phyloP scores from a whole-genome alignment of 139 green algal species.

The Chlamydomonas eustigma region DNA sequence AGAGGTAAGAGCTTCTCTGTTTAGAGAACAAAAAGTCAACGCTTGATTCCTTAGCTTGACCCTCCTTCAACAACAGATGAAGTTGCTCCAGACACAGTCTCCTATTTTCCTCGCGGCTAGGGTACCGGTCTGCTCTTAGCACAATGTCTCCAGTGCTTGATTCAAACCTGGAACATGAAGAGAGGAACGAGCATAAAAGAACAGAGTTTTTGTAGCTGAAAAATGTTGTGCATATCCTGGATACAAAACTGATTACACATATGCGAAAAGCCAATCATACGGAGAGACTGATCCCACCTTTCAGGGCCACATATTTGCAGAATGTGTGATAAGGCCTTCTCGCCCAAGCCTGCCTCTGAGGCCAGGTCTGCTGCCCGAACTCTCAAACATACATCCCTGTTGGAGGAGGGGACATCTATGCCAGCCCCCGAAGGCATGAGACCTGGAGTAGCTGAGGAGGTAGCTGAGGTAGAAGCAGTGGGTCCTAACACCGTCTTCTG shows the following conservation, averaged over 20 bases:
- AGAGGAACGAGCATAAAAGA: too few relatives aligned
- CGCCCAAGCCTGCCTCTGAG: slow-evolving; percentile 14
- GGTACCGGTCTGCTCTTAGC: slow-evolving; percentile 19
- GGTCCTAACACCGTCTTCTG: background rate
- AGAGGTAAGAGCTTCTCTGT: too few relatives aligned
- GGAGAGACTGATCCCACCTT: too few relatives aligned
- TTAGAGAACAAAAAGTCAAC: too few relatives aligned
- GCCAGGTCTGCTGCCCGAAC: slow-evolving; percentile 18
- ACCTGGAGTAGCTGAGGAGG: background rate
- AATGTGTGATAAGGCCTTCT: slow-evolving; percentile 9
- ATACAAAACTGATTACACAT: too few relatives aligned
- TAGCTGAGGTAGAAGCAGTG: background rate
- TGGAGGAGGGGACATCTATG: background rate
- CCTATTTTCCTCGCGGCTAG: slow-evolving; percentile 33
- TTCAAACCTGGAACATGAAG: too few relatives aligned
- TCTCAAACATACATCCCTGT: slow-evolving; percentile 15
- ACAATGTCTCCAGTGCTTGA: slow-evolving; percentile 6
- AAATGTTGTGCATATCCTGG: too few relatives aligned
- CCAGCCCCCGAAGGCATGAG: background rate
- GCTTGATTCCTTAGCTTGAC: too few relatives aligned
- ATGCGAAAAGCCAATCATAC: too few relatives aligned
- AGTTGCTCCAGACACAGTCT: slow-evolving; percentile 30
- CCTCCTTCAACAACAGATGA: slow-evolving; percentile 25
- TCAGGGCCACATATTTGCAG: slow-evolving; percentile 8
- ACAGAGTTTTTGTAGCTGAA: too few relatives aligned